These are phyloP conservation scores for Rhizophlyctis rosea DNA, from an alignment of 192 early-diverging fungal genomes.

Conservation along the genomic window DNA sequence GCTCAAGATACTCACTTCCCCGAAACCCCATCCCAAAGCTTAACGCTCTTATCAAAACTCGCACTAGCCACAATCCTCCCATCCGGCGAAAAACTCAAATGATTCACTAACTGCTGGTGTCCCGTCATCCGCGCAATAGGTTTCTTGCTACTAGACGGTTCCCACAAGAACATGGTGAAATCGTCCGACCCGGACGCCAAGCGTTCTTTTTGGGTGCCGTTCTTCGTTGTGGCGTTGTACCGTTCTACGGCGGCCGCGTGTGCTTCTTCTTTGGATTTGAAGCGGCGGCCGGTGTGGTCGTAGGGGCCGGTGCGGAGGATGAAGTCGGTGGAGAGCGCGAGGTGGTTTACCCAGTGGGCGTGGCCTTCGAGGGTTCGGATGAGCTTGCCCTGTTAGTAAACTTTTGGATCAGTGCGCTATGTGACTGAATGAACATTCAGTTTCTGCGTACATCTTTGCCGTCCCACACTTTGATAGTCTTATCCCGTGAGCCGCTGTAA, in stretches of 20 bases:
- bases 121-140: conserved; percentile 77
- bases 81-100: conserved; percentile 91
- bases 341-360: conserved; percentile 95
- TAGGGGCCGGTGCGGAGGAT: conserved; percentile 84
- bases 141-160: conserved; percentile 71
- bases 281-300: conserved; percentile 76
- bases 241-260: conserved; percentile 70
- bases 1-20: conserved; percentile 59
- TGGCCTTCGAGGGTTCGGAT: conserved; percentile 84
- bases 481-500: conserved; percentile 91
- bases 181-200: conserved; percentile 94
- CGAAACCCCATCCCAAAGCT: conserved; percentile 89
- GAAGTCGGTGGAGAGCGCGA: conserved; percentile 90
- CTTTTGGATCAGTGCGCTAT: not conserved
- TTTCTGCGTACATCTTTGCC: conserved; percentile 26
- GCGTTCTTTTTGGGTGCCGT: conserved; percentile 68
- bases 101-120: conserved; percentile 95
- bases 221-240: conserved; percentile 57
- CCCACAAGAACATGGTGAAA: conserved; percentile 97
- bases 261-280: conserved; percentile 61
- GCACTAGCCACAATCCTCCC: conserved; percentile 86
- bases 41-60: conserved; percentile 95
- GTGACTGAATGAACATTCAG: not conserved
- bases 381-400: conserved; percentile 62
- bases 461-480: conserved; percentile 95